These are phyloP conservation scores for Pichia manshurica DNA, from an alignment of 805 yeast genomes.

Conservation along the genomic window DNA sequence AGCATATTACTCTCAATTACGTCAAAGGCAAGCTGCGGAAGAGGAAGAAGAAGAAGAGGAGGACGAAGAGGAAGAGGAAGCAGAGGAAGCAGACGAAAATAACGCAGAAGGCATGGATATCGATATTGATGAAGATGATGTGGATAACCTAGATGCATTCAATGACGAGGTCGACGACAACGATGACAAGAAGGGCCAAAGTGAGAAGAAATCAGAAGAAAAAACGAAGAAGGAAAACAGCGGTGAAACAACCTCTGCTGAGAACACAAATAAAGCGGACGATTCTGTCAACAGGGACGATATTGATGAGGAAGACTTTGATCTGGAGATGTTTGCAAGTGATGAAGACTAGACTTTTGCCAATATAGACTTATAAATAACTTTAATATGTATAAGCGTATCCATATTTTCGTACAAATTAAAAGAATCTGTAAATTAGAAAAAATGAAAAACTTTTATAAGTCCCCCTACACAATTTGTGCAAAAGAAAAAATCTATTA, in stretches of 20 bases:
- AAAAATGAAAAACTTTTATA: no score
- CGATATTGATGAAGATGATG: conserved; percentile 9
- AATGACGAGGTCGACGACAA: conserved; percentile 3
- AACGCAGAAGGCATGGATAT: conserved; percentile 8
- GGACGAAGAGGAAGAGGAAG: conserved; percentile 12
- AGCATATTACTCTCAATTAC: conserved; percentile 74
- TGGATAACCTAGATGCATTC: neutral
- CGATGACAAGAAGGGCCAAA: conserved; percentile 3
- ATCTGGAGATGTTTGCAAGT: conserved; percentile 14
- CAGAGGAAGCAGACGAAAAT: conserved; percentile 5
- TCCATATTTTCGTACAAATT: no score
- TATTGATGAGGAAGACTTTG: conserved; percentile 14
- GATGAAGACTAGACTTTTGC: conserved; percentile 9
- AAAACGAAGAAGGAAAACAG: neutral
- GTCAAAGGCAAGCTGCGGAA: conserved; percentile 60
- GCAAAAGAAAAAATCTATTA: no score
- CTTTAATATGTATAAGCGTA: no score
- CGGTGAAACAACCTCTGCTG: neutral
- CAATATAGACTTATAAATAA: neutral
- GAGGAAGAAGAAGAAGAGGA: conserved; percentile 50
- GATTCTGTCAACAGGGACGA: conserved; percentile 2
- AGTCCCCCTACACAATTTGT: no score
- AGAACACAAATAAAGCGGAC: neutral
- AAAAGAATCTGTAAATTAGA: no score
- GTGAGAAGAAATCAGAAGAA: neutral